Evolutionary conservation across 2,329 filamentous ascomycete species (phyloP).

Genomic region (Venturia effusa): DNA sequence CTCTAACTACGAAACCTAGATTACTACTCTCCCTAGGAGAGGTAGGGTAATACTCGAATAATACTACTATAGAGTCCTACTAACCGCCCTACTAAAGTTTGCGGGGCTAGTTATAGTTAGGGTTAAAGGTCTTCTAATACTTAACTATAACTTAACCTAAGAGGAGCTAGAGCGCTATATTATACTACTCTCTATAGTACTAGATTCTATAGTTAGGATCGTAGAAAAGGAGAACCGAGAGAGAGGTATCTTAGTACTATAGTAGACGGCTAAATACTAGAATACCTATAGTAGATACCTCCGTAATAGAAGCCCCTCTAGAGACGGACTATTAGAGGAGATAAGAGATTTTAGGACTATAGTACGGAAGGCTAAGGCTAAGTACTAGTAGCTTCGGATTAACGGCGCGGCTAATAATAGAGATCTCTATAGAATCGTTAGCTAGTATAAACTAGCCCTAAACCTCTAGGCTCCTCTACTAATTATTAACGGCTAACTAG

Average conservation of each 20-base stretch:
- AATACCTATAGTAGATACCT: too few relatives aligned
- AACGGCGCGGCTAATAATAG: background rate
- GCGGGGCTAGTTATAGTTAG: background rate
- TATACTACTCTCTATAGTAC: background rate
- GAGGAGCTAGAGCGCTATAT: background rate
- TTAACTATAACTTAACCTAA: background rate
- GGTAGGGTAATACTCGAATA: background rate
- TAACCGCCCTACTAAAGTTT: background rate
- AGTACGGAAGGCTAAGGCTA: too few relatives aligned
- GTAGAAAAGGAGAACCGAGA: background rate
- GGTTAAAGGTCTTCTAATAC: background rate
- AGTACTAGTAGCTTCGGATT: background rate
- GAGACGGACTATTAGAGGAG: too few relatives aligned
- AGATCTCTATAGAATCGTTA: background rate
- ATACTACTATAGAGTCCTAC: background rate
- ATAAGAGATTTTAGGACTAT: too few relatives aligned
- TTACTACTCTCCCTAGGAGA: background rate
- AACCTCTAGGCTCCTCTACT: background rate
- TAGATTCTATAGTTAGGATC: background rate
- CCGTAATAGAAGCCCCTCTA: too few relatives aligned
- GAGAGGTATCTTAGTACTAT: background rate
- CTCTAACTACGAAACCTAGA: background rate
- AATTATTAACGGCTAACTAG: background rate
- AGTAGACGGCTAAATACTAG: too few relatives aligned
- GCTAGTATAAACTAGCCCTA: too few relatives aligned